Evolutionary conservation across 2,329 filamentous ascomycete species (phyloP), one percentile per base, ranked within the genome.

Genomic region (Chrysoporthe austroafricana): DNA sequence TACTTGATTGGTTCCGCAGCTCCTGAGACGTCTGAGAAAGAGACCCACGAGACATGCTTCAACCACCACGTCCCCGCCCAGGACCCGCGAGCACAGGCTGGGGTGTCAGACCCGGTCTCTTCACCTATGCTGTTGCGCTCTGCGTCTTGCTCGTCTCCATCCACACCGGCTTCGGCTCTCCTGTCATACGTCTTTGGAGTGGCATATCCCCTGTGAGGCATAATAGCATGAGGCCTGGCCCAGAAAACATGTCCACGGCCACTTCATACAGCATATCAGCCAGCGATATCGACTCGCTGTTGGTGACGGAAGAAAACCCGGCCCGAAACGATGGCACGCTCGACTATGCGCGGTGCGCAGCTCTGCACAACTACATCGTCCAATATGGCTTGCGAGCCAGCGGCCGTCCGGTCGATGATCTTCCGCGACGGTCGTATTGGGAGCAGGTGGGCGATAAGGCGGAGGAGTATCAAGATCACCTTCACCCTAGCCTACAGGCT

Each of bases 331-430:
- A 62, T 18, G 43, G 16, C 9, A 50, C 43, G 1, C 34, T 62
- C 39, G 60, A 62, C 34, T 21, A 9, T 5, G 60, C 42, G 13
- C 21, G 43, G 36, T 62, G 60, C 46, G 43, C 60, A 62, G 46
- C 42, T 4, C 18, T 62, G 43, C 60, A 62, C 39, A 62, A 62
- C 16, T 39, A 50, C 16, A 32, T 62, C 26, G 60, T 62, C 6
- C 44, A 62, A 11, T 50, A 50, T 43, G 60, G 43, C 18, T 62
- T 43, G 60, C 2, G 50, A 18, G 60, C 43, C 6, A 18, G 18
- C 13, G n/a, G 21, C 43, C 26, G n/a, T 14, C 13, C 43, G 11
- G 21, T 50, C 13, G 43, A 34, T 9, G 43, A 39, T 8, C 44
- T 62, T 16, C 60, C 21, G 16, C 21, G 32, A 7, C 42, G n/a